A percentile compares a stretch with the other conserved stretches of the same genome.
Evolutionary conservation across 768 basidiomycete genomes (phyloP).

Genomic region (Suillus occidentalis): DNA sequence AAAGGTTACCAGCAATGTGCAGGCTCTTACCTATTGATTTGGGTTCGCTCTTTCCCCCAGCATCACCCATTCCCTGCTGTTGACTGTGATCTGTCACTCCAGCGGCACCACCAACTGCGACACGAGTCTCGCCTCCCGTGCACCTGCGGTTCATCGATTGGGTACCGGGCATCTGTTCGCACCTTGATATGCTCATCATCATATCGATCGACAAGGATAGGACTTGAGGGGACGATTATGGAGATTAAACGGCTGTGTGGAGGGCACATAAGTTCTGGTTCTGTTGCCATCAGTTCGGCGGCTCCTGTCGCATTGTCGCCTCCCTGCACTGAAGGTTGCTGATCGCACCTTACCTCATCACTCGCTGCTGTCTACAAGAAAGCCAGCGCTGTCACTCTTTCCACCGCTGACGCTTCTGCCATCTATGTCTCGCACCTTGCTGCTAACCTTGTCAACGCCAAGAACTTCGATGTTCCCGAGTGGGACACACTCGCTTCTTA

Average conservation of each 20-base stretch:
- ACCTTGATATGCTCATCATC: conserved; percentile 89
- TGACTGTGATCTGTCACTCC: too few relatives aligned
- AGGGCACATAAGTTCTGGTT: background rate
- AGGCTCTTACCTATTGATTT: too few relatives aligned
- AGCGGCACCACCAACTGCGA: too few relatives aligned
- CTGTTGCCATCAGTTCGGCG: too few relatives aligned
- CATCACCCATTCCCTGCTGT: too few relatives aligned
- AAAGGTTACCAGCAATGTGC: too few relatives aligned
- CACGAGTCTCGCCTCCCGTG: conserved; percentile 53
- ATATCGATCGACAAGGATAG: conserved; percentile 90
- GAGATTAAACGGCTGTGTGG: conserved; percentile 86
- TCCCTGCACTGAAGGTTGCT: conserved; percentile 79
- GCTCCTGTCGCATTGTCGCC: conserved; percentile 21
- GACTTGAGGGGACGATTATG: conserved; percentile 76
- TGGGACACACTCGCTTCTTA: conserved; percentile 85
- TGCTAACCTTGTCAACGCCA: conserved; percentile 81
- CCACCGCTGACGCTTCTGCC: conserved; percentile 54
- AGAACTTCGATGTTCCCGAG: conserved; percentile 88
- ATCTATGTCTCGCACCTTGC: conserved; percentile 80
- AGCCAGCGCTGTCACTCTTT: conserved; percentile 58
- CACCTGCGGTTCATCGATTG: conserved; percentile 95
- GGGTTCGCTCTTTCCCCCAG: too few relatives aligned
- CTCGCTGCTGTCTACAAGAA: conserved; percentile 87
- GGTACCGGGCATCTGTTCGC: conserved; percentile 90
- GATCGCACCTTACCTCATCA: conserved; percentile 68